A percentile compares a stretch with the other conserved stretches of the same genome.
These are phyloP conservation scores for Pugionium cornutum DNA, from an alignment of 345 rosid species.

Conservation along the genomic window DNA sequence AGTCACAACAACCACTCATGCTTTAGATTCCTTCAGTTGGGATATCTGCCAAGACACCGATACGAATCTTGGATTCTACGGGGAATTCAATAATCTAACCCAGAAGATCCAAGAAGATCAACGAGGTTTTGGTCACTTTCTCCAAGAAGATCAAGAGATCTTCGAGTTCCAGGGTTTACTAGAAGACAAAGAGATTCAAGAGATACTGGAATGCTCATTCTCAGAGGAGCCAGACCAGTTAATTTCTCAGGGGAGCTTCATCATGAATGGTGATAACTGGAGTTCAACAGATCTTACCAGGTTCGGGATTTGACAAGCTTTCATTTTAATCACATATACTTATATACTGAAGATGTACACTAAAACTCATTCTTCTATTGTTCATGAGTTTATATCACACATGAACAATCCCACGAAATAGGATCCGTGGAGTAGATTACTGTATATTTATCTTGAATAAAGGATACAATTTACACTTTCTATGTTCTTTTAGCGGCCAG, in stretches of 20 bases:
- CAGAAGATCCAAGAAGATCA: slow-evolving; percentile 27
- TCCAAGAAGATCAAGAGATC: slow-evolving; percentile 34
- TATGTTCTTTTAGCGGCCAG: not conserved
- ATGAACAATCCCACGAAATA: slow-evolving; percentile 31
- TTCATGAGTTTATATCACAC: slow-evolving; percentile 30
- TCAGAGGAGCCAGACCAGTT: slow-evolving; percentile 44
- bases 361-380: slow-evolving; percentile 31
- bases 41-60: slow-evolving; percentile 38
- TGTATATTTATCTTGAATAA: slow-evolving; percentile 38
- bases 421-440: slow-evolving; percentile 33
- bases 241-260: slow-evolving; percentile 43
- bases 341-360: slow-evolving; percentile 21
- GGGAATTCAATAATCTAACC: slow-evolving; percentile 19
- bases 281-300: slow-evolving; percentile 57
- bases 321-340: slow-evolving; percentile 15
- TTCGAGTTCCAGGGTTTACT: slow-evolving; percentile 42
- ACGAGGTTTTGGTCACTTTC: slow-evolving; percentile 24
- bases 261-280: slow-evolving; percentile 51
- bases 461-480: slow-evolving; percentile 27
- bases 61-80: slow-evolving; percentile 27
- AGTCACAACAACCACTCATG: slow-evolving; percentile 24
- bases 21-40: slow-evolving; percentile 37
- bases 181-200: slow-evolving; percentile 52
- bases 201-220: slow-evolving; percentile 39
- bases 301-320: slow-evolving; percentile 44